A percentile compares a stretch with the other conserved stretches of the same genome.
These are phyloP conservation scores for Xylaria nigripes DNA, from an alignment of 495 filamentous ascomycete species.

Conservation along the genomic window DNA sequence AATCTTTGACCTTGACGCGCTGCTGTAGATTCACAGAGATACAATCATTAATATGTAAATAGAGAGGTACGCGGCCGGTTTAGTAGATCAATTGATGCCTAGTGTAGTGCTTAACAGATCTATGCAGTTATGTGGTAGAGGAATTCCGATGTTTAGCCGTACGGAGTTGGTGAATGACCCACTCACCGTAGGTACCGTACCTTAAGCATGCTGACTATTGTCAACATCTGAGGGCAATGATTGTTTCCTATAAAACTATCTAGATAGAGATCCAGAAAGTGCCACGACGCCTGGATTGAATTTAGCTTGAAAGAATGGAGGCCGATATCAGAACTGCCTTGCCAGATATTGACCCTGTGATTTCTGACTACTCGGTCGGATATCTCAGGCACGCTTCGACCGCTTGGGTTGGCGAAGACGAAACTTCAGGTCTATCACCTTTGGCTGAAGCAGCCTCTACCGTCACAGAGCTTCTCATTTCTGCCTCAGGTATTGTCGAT, in stretches of 20 bases:
- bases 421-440: conserved; percentile 58
- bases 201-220: too few species aligned
- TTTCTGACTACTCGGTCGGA: conserved; percentile 89
- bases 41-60: too few species aligned
- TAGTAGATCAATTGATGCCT: too few species aligned
- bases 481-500: conserved; percentile 71
- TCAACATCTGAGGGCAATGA: not conserved
- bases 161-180: too few species aligned
- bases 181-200: too few species aligned
- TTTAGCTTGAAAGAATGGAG: conserved; percentile 55
- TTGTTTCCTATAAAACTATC: not conserved
- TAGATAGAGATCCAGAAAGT: not conserved
- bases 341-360: conserved; percentile 78
- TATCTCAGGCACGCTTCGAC: conserved; percentile 90
- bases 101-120: too few species aligned
- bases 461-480: conserved; percentile 78
- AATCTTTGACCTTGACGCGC: too few species aligned
- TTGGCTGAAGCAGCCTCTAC: conserved; percentile 75
- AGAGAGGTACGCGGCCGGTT: too few species aligned
- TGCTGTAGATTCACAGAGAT: too few species aligned
- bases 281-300: not conserved
- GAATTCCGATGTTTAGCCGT: too few species aligned
- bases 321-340: conserved; percentile 79
- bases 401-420: conserved; percentile 67
- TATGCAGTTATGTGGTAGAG: too few species aligned